These are phyloP conservation scores for Pyrus hybrid DNA, from an alignment of 331 rosid genomes.

Conservation along the genomic window DNA sequence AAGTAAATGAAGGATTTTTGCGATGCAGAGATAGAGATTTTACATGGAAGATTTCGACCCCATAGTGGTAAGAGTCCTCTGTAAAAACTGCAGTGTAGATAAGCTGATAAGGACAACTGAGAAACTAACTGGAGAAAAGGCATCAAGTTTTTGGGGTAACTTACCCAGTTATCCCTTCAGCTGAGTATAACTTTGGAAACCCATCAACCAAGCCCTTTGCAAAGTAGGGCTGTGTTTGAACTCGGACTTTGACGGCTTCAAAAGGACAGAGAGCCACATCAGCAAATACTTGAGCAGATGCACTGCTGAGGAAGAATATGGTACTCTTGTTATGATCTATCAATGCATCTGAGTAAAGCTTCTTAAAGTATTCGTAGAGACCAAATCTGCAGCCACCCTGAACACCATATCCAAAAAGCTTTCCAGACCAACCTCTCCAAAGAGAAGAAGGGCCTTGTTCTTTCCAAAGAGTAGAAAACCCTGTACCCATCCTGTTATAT, in stretches of 20 bases:
- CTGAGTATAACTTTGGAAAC: slow-evolving; percentile 42
- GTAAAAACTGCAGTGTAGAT: slow-evolving; percentile 41
- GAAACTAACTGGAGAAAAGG: not conserved
- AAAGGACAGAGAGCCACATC: slow-evolving; percentile 68
- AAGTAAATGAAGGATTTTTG: not conserved
- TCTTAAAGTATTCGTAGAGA: slow-evolving; percentile 67
- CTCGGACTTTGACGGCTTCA: slow-evolving; percentile 64
- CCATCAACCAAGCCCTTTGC: slow-evolving; percentile 63
- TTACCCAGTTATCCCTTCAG: slow-evolving; percentile 54
- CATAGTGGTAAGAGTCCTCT: slow-evolving; percentile 61
- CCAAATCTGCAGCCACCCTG: slow-evolving; percentile 72
- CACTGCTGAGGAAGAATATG: slow-evolving; percentile 60
- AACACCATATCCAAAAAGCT: slow-evolving; percentile 56
- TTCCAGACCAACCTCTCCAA: slow-evolving; percentile 84
- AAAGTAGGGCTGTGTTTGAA: slow-evolving; percentile 51
- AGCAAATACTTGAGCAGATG: slow-evolving; percentile 61
- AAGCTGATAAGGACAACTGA: slow-evolving; percentile 4
- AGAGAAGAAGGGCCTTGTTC: slow-evolving; percentile 58
- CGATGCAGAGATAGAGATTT: slow-evolving; percentile 11
- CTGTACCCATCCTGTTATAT: slow-evolving; percentile 45
- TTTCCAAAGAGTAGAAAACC: slow-evolving; percentile 53
- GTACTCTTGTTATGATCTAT: slow-evolving; percentile 25
- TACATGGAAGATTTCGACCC: slow-evolving; percentile 81
- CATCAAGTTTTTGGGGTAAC: not conserved
- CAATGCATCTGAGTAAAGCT: slow-evolving; percentile 34